Percentiles rank a stretch among this genome's conserved stretches.
Evolutionary conservation across 1,139 yeast genomes (phyloP).

Genomic region (Pichia sp.): DNA sequence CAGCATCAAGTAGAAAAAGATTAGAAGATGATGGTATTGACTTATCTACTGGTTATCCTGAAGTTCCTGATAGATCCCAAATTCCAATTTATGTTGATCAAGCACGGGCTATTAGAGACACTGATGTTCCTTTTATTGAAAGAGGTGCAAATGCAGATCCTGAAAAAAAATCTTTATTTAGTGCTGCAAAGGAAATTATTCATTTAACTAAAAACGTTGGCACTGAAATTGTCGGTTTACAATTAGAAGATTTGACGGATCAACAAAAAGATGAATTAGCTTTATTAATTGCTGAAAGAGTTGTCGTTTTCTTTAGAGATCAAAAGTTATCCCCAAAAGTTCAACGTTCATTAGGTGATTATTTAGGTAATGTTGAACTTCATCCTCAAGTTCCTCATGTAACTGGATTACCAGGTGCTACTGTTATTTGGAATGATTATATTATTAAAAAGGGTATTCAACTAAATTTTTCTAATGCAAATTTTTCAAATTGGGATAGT

Average conservation of each 20-base stretch:
- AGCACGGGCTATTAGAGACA: constrained; percentile 21
- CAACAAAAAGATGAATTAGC: background rate
- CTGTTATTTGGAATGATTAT: background rate
- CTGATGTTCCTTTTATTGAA: background rate
- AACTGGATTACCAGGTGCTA: background rate
- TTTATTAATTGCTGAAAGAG: background rate
- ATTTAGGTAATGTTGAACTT: background rate
- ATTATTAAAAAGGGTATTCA: background rate
- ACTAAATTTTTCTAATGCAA: background rate
- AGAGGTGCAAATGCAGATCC: background rate
- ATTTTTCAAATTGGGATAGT: background rate
- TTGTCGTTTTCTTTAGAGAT: background rate
- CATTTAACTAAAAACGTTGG: background rate
- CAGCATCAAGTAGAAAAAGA: constrained; percentile 32
- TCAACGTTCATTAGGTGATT: background rate
- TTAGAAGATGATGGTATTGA: constrained; percentile 35
- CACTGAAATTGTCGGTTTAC: background rate
- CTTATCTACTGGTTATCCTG: constrained; percentile 38
- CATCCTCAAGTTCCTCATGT: background rate
- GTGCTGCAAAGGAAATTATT: background rate
- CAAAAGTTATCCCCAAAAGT: background rate
- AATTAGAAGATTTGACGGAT: background rate
- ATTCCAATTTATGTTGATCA: constrained; percentile 34
- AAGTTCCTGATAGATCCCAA: constrained; percentile 25
- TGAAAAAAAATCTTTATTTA: background rate